Percentiles rank a stretch among this genome's conserved stretches.
Evolutionary conservation across 805 yeast species (phyloP).

Genomic region (Lipomyces chichibuensis): DNA sequence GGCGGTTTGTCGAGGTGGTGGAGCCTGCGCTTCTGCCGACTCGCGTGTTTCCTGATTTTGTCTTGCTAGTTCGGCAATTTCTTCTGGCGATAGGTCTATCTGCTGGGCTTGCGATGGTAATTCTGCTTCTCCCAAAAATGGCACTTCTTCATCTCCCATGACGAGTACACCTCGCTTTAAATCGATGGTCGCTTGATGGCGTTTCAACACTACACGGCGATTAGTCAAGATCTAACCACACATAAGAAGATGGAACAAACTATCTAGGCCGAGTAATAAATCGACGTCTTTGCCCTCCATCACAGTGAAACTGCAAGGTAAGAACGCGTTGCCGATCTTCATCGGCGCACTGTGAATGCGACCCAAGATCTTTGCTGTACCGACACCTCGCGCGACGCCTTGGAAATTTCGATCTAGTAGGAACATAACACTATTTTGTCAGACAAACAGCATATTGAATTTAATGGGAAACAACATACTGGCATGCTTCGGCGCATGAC

Average conservation of each 20-base stretch:
- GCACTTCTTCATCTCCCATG: slow-evolving; percentile 73
- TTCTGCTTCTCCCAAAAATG: slow-evolving; percentile 73
- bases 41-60: neutral
- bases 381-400: slow-evolving; percentile 91
- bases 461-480: slow-evolving; percentile 39
- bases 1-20: neutral
- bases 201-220: slow-evolving; percentile 59
- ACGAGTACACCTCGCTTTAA: slow-evolving; percentile 64
- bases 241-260: slow-evolving; percentile 9
- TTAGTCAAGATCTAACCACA: neutral
- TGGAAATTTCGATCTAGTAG: slow-evolving; percentile 76
- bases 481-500: slow-evolving; percentile 70
- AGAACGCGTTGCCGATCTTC: slow-evolving; percentile 65
- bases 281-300: slow-evolving; percentile 62
- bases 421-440: slow-evolving; percentile 51
- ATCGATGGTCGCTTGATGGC: slow-evolving; percentile 84
- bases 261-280: slow-evolving; percentile 81
- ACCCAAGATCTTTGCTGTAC: slow-evolving; percentile 76
- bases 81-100: slow-evolving; percentile 18
- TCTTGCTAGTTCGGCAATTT: slow-evolving; percentile 11
- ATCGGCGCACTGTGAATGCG: slow-evolving; percentile 87
- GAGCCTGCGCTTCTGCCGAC: neutral
- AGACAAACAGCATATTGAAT: neutral
- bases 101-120: slow-evolving; percentile 52
- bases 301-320: slow-evolving; percentile 71